Conservation (phyloP, 306 rosid genomes). For the Potentilla sterilis region DNA sequence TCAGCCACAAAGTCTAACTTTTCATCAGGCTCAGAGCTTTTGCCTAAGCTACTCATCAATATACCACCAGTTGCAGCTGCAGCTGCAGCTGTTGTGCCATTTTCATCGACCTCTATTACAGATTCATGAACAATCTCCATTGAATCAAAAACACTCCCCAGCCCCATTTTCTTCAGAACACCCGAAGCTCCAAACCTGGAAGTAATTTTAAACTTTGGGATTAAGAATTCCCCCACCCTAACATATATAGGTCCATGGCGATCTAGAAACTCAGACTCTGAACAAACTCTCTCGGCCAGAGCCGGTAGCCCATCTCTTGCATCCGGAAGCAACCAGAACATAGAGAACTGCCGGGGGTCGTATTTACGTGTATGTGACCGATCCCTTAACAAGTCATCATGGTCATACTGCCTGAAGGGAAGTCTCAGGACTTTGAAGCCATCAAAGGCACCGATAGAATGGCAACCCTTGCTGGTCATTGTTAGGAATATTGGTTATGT, state of each 20-base stretch:
- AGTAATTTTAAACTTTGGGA: conserved; percentile 28
- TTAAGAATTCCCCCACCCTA: conserved; percentile 1
- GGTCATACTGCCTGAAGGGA: background rate
- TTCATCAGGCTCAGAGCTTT: accelerated
- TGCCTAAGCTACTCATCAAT: background rate
- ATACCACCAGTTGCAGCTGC: conserved; percentile 5
- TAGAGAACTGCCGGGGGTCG: background rate
- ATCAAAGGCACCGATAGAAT: conserved; percentile 2
- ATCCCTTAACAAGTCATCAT: background rate
- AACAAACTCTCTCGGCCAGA: background rate
- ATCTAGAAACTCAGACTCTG: conserved; percentile 7
- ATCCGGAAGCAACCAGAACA: conserved; percentile 34
- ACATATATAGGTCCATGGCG: background rate
- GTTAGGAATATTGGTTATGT: too few relatives aligned
- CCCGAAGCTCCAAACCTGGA: conserved; percentile 5
- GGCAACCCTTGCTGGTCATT: conserved; percentile 12
- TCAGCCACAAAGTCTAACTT: conserved; percentile 27
- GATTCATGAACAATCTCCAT: conserved; percentile 4
- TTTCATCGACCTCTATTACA: conserved; percentile 24
- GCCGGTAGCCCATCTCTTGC: background rate
- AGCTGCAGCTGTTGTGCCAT: conserved; percentile 30
- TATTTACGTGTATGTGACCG: background rate
- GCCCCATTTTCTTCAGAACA: conserved; percentile 18
- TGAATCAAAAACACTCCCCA: conserved; percentile 17
- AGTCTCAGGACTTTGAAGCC: conserved; percentile 10